Conservation (phyloP, 176 grass and related monocot genomes). For the Saccharum spontaneum region DNA sequence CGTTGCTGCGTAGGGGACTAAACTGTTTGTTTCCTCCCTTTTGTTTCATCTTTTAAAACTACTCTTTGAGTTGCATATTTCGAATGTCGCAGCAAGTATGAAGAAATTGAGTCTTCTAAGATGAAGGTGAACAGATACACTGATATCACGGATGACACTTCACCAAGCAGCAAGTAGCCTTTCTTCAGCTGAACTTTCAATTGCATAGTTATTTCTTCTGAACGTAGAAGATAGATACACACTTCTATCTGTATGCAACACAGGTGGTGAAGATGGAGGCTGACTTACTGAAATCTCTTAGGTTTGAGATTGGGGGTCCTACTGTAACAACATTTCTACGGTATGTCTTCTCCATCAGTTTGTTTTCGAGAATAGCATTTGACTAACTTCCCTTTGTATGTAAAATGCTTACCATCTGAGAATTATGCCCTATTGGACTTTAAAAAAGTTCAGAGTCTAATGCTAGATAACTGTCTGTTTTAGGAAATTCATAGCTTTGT, state of each 20-base stretch:
- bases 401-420: not conserved
- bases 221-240: not conserved
- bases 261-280: slow-evolving; percentile 71
- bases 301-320: slow-evolving; percentile 48
- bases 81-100: slow-evolving; percentile 53
- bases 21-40: not conserved
- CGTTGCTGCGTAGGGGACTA: slow-evolving; percentile 49
- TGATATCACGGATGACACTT: slow-evolving; percentile 42
- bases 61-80: not conserved
- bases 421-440: not conserved
- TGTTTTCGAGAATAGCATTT: not conserved
- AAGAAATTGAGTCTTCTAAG: slow-evolving; percentile 38
- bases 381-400: not conserved
- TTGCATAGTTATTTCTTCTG: slow-evolving; percentile 16
- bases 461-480: slow-evolving; percentile 4
- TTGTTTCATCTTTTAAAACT: not conserved
- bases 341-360: slow-evolving; percentile 7
- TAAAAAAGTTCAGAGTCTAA: not conserved
- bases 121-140: slow-evolving; percentile 35
- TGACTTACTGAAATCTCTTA: slow-evolving; percentile 47
- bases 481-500: slow-evolving; percentile 46
- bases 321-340: slow-evolving; percentile 55
- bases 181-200: not conserved
- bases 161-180: slow-evolving; percentile 49
- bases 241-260: slow-evolving; percentile 6